Base-by-base conservation (phyloP, 108 stramenopile species). In the Pseudonitzschia multiseries region DNA sequence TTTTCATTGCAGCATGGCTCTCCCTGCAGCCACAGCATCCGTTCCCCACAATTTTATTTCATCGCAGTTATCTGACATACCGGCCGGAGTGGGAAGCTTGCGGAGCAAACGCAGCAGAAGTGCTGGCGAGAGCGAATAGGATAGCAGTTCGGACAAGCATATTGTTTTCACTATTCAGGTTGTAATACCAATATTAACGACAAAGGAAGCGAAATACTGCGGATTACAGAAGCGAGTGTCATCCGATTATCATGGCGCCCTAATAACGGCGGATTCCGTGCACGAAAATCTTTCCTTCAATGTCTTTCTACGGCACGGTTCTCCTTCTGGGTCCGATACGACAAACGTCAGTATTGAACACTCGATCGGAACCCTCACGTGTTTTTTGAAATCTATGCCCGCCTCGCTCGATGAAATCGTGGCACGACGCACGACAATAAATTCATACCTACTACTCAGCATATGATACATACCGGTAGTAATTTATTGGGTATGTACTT, bases 71-170 rank as follows among this genome's bases (percentile, higher is more conserved):
- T 42, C 13, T 40, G 8, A 41, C 70, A 27, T 67, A 67, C 72
- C 72, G 69, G 60, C 68, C 52, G 18, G 72, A 69, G 22, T 65
- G 68, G 15, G 68, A 68, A 36, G 53, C 46, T 31, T 52, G 62
- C 18, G 79, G 79, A n/a, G 73, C 73, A 57, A 79, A 79, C 18
- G 73, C 79, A 42, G 44, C 41, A 10, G 73, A 59, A 43, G 57
- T 20, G 42, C 65, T 69, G 66, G 73, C 53, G 70, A 77, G 53
- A 53, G 77, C 77, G 17, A 78, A 29, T 29, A 67, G 10, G 44
- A 71, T 24, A n/a, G 66, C 48, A 24, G 53, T 56, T 56, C 54
- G 21, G 22, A 56, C 24, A 62, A 62, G 61, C 87, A n/a, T 76
- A 75, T 24, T 56, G 54, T 20, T 56, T 22, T 26, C 17, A n/a